A percentile compares a stretch with the other conserved stretches of the same genome.
These are phyloP conservation scores for Malus hybrid DNA, from an alignment of 331 rosid genomes.

Conservation along the genomic window DNA sequence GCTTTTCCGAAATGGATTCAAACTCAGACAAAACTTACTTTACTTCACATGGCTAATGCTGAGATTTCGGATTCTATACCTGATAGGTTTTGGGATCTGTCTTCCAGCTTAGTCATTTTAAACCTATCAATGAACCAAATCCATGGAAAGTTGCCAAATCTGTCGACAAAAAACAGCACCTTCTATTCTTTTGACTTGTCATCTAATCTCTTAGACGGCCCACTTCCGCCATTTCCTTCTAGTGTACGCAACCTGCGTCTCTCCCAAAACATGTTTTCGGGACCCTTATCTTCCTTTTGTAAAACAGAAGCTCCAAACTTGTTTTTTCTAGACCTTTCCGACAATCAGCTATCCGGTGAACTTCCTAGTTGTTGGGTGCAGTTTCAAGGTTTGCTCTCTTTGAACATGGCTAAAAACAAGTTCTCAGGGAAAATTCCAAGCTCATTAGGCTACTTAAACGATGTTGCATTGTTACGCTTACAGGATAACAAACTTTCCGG, in stretches of 20 bases:
- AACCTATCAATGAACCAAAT: constrained; percentile 1
- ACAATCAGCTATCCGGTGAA: constrained; percentile 6
- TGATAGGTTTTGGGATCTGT: constrained; percentile 8
- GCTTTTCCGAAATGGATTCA: constrained; percentile 36
- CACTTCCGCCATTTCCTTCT: constrained; percentile 1
- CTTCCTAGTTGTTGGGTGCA: constrained; percentile 22
- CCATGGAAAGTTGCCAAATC: constrained; percentile 9
- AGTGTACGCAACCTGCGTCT: background rate
- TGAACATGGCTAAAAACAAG: constrained; percentile 26
- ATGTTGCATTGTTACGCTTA: background rate
- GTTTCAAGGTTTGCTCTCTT: accelerated
- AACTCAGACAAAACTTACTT: background rate
- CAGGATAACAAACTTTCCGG: constrained; percentile 13
- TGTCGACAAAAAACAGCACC: background rate
- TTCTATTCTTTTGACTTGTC: background rate
- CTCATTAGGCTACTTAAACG: background rate
- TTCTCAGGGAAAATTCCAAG: constrained; percentile 22
- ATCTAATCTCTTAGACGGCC: constrained; percentile 11
- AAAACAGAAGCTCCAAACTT: background rate
- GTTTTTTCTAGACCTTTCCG: constrained; percentile 8
- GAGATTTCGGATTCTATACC: constrained; percentile 23
- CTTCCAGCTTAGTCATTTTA: background rate
- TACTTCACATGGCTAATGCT: background rate
- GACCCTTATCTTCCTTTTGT: constrained; percentile 11
- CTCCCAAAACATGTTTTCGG: constrained; percentile 14